phyloP scores from a whole-genome alignment of 2,329 filamentous ascomycete genomes.

The Escovopsis sp. region DNA sequence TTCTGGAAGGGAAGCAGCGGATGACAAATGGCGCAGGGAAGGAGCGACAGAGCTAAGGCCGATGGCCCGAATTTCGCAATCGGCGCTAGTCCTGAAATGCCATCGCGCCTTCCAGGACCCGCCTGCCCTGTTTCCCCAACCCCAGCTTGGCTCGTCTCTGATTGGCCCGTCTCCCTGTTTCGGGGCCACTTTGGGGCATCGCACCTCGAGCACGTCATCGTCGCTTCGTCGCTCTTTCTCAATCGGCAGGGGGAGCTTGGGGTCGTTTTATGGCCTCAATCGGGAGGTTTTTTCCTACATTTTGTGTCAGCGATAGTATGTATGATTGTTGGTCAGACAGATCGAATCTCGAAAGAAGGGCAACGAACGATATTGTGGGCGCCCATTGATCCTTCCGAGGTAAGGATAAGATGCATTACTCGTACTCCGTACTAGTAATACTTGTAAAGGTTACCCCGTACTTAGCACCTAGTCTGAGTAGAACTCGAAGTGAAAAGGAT shows the following conservation, averaged over 20 bases:
- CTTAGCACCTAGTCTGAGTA: too few relatives aligned
- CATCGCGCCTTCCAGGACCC: neutral
- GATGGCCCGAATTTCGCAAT: slow-evolving; percentile 9
- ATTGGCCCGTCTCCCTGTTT: slow-evolving; percentile 14
- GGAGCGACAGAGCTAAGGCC: slow-evolving; percentile 5
- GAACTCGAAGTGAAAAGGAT: too few relatives aligned
- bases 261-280: too few relatives aligned
- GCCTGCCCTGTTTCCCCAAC: neutral
- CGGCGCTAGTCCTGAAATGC: slow-evolving; percentile 2
- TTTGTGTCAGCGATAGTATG: too few relatives aligned
- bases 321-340: too few relatives aligned
- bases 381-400: too few relatives aligned
- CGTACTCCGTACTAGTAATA: too few relatives aligned
- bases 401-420: too few relatives aligned
- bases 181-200: slow-evolving; percentile 10
- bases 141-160: slow-evolving; percentile 5
- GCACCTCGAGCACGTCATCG: slow-evolving; percentile 21
- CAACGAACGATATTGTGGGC: too few relatives aligned
- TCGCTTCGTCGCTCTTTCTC: neutral
- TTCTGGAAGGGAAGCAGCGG: neutral
- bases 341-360: too few relatives aligned
- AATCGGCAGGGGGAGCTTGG: neutral
- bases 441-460: too few relatives aligned
- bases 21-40: neutral
- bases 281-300: neutral